Percentiles rank a stretch among this genome's conserved stretches.
Evolutionary conservation across 2,329 filamentous ascomycete species (phyloP).

Genomic region (Fusarium agapanthi): DNA sequence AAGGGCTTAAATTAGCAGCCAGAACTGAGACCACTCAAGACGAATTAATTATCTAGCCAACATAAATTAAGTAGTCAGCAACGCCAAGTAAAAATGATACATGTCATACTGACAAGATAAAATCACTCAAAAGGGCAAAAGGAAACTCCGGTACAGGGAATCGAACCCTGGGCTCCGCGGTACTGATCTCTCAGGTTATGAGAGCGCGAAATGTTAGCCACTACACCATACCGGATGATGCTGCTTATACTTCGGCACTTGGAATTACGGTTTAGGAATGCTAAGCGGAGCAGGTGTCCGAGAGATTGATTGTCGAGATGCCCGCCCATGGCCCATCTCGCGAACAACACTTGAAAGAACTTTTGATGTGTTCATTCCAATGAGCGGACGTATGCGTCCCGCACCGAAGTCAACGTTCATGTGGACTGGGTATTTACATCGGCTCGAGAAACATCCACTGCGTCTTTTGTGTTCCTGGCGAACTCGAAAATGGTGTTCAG

Average conservation of each 20-base stretch:
- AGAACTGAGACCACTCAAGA: too few relatives aligned
- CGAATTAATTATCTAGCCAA: not conserved
- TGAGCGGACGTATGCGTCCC: too few relatives aligned
- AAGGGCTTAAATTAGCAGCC: too few relatives aligned
- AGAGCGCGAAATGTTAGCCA: constrained; percentile 48
- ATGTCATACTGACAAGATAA: not conserved
- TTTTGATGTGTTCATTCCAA: too few relatives aligned
- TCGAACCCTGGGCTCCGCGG: constrained; percentile 43
- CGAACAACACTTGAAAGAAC: not conserved
- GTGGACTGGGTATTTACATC: not conserved
- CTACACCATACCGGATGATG: constrained; percentile 46
- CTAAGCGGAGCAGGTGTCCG: fast-evolving
- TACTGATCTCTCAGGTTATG: constrained; percentile 39
- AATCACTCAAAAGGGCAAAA: fast-evolving
- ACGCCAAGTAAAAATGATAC: not conserved
- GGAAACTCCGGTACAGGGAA: constrained; percentile 41
- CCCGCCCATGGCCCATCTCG: too few relatives aligned
- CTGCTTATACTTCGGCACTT: fast-evolving
- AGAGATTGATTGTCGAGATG: not conserved
- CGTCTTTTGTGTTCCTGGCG: fast-evolving
- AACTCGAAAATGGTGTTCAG: not conserved
- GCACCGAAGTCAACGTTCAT: fast-evolving
- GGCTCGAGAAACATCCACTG: fast-evolving
- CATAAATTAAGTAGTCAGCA: fast-evolving
- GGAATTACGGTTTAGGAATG: fast-evolving